A percentile compares a stretch with the other conserved stretches of the same genome.
Evolutionary conservation across 257 asterid genomes (phyloP).

Genomic region (Pogostemon cablin): DNA sequence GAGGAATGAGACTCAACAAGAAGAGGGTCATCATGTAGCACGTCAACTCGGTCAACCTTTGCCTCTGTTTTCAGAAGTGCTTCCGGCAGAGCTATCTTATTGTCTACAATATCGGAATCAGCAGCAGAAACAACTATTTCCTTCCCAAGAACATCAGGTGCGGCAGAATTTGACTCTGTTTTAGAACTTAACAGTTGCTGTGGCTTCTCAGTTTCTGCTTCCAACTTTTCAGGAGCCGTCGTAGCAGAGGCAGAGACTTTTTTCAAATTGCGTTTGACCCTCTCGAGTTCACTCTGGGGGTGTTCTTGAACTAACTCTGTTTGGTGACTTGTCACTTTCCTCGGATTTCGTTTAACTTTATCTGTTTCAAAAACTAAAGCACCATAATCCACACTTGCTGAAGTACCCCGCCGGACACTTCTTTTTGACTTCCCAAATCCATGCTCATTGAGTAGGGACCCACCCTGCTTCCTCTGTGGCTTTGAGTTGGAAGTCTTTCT

Average conservation of each 20-base stretch:
- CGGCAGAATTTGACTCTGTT: background rate
- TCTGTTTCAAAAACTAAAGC: constrained; percentile 48
- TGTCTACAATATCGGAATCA: constrained; percentile 33
- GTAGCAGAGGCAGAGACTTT: constrained; percentile 61
- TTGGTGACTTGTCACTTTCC: constrained; percentile 47
- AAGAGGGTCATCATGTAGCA: constrained; percentile 38
- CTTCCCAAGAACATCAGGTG: constrained; percentile 44
- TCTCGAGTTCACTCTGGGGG: constrained; percentile 64
- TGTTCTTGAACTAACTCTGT: constrained; percentile 58
- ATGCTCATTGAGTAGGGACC: constrained; percentile 37
- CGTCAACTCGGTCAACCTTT: constrained; percentile 24
- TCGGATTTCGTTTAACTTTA: constrained; percentile 53
- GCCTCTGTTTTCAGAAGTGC: constrained; percentile 29
- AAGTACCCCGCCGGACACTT: constrained; percentile 49
- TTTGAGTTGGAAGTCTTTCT: constrained; percentile 40
- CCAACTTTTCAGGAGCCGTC: constrained; percentile 48
- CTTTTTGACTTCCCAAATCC: constrained; percentile 65
- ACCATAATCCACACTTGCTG: constrained; percentile 51
- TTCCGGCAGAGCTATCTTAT: constrained; percentile 36
- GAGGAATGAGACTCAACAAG: constrained; percentile 34
- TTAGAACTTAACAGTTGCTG: constrained; percentile 36
- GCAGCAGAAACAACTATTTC: constrained; percentile 34
- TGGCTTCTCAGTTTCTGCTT: constrained; percentile 52
- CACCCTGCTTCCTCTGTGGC: constrained; percentile 53
- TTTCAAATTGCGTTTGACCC: constrained; percentile 59